phyloP scores from a whole-genome alignment of 73 alveolate genomes.

The Stentor coeruleus region DNA sequence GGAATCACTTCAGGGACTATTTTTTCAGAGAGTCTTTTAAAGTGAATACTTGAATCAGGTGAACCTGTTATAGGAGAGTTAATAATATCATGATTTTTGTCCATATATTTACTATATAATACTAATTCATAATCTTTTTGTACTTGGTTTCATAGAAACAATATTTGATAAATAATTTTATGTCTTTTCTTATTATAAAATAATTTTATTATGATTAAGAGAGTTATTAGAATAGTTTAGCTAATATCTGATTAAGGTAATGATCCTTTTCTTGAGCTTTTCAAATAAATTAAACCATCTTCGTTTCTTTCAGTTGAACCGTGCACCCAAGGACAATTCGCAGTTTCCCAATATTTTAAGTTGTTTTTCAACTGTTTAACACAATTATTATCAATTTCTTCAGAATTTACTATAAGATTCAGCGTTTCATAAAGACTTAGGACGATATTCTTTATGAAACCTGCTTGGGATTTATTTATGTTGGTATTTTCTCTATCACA shows the following conservation, averaged over 20 bases:
- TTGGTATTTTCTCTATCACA: slow-evolving; percentile 58
- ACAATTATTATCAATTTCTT: not conserved
- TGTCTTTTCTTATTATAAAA: no score
- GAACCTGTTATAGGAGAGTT: no score
- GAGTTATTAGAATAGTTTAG: no score
- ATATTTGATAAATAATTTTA: no score
- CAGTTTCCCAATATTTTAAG: not conserved
- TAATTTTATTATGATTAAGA: no score
- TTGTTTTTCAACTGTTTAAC: not conserved
- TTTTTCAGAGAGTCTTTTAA: not conserved
- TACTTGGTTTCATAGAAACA: not conserved
- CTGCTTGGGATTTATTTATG: slow-evolving; percentile 50
- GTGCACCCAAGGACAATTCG: no score
- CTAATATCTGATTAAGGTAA: no score
- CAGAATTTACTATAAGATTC: not conserved
- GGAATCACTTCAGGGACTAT: not conserved
- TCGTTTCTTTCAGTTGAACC: no score
- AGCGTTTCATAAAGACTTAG: slow-evolving; percentile 28
- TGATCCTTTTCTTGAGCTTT: no score
- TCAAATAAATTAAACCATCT: no score
- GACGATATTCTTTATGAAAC: slow-evolving; percentile 45
- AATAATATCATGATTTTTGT: no score
- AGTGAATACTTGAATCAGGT: not conserved
- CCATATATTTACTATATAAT: no score
- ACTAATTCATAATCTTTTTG: not conserved